Evolutionary conservation across 2,329 filamentous ascomycete genomes (phyloP), one percentile per base, ranked within the genome.

Genomic region (Penicillium sp.): DNA sequence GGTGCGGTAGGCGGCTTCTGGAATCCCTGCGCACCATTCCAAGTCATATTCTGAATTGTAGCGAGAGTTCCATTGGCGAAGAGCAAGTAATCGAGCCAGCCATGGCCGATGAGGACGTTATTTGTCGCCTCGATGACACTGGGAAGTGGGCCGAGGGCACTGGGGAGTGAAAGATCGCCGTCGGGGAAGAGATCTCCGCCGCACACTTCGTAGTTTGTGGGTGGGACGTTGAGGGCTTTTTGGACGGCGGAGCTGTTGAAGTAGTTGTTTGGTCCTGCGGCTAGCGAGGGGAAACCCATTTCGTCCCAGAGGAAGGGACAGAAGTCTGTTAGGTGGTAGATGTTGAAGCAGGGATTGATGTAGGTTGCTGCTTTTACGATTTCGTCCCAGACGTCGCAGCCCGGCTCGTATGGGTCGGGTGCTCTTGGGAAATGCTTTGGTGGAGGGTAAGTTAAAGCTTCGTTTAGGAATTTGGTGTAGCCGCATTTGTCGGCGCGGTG

Each of bases 31-130:
- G 80, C 71, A 5, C 89, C 89, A 57, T 85, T 84, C 86, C 86
- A 93, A 0, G 89, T 92, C 86, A 93, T 90, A 77, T 92, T 92
- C 70, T 93, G 89, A 58, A 93, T 86, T 1, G 83, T 82, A 7
- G 91, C 77, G 1, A 93, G 78, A 0, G 89, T 89, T 17, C 89
- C 89, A 70, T 89, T 89, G 67, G 81, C 78, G 25, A 88, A 78
- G 10, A 91, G 80, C 59, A 89, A 81, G 69, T 82, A 89, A 74
- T 92, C 90, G 12, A 88, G 81, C 49, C 83, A 77, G 12, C 89
- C 90, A 68, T 93, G 89, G 3, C 81, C 87, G 67, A 94, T 86
- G 64, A 94, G 81, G 9, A 90, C 89, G 61, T 88, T 87, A 47
- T 88, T 81, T 1, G 89, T 89, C 33, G 80, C 79, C 67, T 93